Evolutionary conservation across 352 stramenopile genomes (phyloP).

Genomic region (Phytophthora syringae): DNA sequence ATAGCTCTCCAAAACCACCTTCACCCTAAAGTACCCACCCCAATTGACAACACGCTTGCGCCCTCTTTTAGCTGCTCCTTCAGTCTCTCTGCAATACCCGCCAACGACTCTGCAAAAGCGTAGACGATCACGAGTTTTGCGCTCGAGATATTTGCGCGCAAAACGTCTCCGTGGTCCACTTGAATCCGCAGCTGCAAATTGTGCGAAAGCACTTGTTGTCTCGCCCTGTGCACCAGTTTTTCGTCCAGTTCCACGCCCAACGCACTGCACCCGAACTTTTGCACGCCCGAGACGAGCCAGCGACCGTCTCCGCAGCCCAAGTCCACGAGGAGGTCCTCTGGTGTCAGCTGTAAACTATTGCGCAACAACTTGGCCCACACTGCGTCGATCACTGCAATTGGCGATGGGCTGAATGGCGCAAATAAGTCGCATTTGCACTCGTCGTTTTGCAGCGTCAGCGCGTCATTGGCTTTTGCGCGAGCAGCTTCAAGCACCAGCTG

Average conservation of each 20-base stretch:
- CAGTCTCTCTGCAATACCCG: slow-evolving; percentile 63
- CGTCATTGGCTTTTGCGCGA: slow-evolving; percentile 50
- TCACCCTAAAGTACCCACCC: slow-evolving; percentile 45
- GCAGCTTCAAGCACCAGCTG: slow-evolving; percentile 73
- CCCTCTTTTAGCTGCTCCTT: slow-evolving; percentile 37
- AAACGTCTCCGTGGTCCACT: slow-evolving; percentile 65
- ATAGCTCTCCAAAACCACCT: neutral
- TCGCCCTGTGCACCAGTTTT: slow-evolving; percentile 51
- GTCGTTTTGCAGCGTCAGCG: slow-evolving; percentile 43
- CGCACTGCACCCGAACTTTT: slow-evolving; percentile 63
- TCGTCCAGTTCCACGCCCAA: slow-evolving; percentile 78
- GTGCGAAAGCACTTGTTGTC: slow-evolving; percentile 21
- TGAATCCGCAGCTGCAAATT: slow-evolving; percentile 49
- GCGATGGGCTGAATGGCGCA: slow-evolving; percentile 80
- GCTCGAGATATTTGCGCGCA: slow-evolving; percentile 51
- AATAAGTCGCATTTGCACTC: slow-evolving; percentile 48
- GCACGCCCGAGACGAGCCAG: slow-evolving; percentile 75
- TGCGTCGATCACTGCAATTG: slow-evolving; percentile 55
- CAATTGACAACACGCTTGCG: slow-evolving; percentile 78
- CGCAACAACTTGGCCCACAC: slow-evolving; percentile 64
- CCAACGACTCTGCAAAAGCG: slow-evolving; percentile 81
- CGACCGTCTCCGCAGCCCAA: slow-evolving; percentile 83
- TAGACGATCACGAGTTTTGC: slow-evolving; percentile 85
- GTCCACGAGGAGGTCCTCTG: slow-evolving; percentile 74
- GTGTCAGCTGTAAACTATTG: slow-evolving; percentile 19